Conservation (phyloP, 1,284 basidiomycete species). For the Trichosporon sp. region DNA sequence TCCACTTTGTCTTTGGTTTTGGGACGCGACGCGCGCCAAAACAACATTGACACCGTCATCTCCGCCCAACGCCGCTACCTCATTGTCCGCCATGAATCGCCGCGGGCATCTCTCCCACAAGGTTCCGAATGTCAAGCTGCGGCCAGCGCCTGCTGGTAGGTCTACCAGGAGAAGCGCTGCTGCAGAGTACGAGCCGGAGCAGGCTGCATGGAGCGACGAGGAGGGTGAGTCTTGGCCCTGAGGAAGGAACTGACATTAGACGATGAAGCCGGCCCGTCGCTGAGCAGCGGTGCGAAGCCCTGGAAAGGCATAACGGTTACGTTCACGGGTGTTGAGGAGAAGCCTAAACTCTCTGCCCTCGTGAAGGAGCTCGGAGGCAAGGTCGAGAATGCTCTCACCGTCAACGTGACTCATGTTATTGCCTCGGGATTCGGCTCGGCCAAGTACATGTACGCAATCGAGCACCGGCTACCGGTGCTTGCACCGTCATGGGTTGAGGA, state of each 20-base stretch:
- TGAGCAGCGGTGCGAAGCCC: conserved; percentile 34
- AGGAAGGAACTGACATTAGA: conserved; percentile 31
- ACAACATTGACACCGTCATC: conserved; percentile 14
- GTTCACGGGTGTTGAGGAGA: conserved; percentile 53
- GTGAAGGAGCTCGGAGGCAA: conserved; percentile 43
- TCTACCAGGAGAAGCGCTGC: neutral
- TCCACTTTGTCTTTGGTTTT: conserved; percentile 22
- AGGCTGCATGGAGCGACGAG: conserved; percentile 32
- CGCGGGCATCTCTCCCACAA: conserved; percentile 51
- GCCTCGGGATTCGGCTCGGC: conserved; percentile 42
- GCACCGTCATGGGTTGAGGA: conserved; percentile 47
- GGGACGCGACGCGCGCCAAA: conserved; percentile 22
- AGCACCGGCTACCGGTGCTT: conserved; percentile 48
- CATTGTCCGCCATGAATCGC: conserved; percentile 39
- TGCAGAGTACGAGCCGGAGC: conserved; percentile 36
- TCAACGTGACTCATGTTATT: conserved; percentile 50
- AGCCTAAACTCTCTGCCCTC: conserved; percentile 35
- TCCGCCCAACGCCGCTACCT: neutral
- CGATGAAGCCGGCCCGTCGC: conserved; percentile 33
- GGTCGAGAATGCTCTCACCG: conserved; percentile 48
- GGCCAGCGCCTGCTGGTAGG: conserved; percentile 40
- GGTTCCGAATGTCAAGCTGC: conserved; percentile 53
- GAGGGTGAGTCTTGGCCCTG: neutral
- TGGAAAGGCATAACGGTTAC: conserved; percentile 48
- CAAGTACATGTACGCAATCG: conserved; percentile 54